Evolutionary conservation across 2,329 filamentous ascomycete genomes (phyloP), one percentile per base, ranked within the genome.

Genomic region (Periconia digitata): DNA sequence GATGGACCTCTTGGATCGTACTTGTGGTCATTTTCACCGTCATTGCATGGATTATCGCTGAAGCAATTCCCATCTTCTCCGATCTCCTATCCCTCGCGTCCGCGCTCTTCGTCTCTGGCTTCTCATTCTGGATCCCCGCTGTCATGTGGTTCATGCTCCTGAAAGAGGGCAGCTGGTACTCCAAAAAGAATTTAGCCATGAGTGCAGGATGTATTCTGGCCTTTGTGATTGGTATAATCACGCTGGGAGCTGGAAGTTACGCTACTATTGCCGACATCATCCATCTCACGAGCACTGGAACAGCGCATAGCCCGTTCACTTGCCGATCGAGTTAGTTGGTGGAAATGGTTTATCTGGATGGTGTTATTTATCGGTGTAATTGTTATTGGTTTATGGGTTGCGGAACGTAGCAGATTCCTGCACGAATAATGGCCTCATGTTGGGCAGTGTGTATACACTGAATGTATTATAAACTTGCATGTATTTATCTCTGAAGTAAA

Each of bases 41-140:
- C 20, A 57, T 89, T 6, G 84, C 85, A 2, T 87, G 84, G 77
- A 72, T 90, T 54, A 85, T 90, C 47, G 85, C 86, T 8, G 80
- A 86, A 63, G 83, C 84, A 0, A 86, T 90, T 15, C 87, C 87
- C 1, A 82, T 85, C 47, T 90, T 90, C 74, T 84, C 83, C 64
- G 80, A 82, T 42, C 75, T 90, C 2, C 74, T 90, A n/a, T 82
- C 82, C 24, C 71, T 90, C 32, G 81, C 89, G 46, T 71, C 67
- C 2, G 61, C 84, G 5, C 71, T 87, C 2, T 87, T 88, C 56
- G 84, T 82, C 27, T 83, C 78, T 37, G 87, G 85, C 79, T 89
- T 89, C 70, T 85, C 82, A 13, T 81, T 75, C 51, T 71, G 70
- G 54, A 70, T 71, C 56, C 70, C 70, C 0, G 70, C 50, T 0